Percentiles rank a stretch among this genome's conserved stretches.
Conservation (phyloP, 805 yeast species). For the Yarrowia deformans region DNA sequence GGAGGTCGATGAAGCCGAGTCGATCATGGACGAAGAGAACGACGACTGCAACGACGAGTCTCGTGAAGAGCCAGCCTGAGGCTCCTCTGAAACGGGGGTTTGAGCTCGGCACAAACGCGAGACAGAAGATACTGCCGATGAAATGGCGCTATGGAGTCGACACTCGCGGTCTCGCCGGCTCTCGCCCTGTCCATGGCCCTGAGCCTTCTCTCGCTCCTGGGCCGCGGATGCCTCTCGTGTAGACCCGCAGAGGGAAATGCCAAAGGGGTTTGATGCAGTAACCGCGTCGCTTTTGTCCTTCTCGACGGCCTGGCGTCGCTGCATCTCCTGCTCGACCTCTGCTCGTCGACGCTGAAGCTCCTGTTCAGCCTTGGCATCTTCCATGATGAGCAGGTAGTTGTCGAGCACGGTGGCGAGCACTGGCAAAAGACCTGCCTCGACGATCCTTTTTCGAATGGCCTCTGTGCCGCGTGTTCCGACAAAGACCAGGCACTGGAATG, state of each 20-base stretch:
- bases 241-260: constrained; percentile 17
- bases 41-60: constrained; percentile 35
- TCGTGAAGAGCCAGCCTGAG: constrained; percentile 25
- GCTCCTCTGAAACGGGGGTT: constrained; percentile 20
- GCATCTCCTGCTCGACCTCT: constrained; percentile 29
- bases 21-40: constrained; percentile 23
- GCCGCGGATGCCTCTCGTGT: constrained; percentile 1
- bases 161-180: constrained; percentile 17
- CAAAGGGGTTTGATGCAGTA: constrained; percentile 15
- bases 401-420: constrained; percentile 90
- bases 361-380: constrained; percentile 35
- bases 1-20: constrained; percentile 19
- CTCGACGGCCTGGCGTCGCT: constrained; percentile 13
- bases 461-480: constrained; percentile 95
- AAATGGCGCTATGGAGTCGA: constrained; percentile 27
- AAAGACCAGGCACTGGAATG: constrained; percentile 89
- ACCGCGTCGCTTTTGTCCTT: constrained; percentile 8
- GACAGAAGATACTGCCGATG: constrained; percentile 31
- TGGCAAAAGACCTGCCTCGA: constrained; percentile 90
- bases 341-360: constrained; percentile 36
- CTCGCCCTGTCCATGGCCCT: not conserved
- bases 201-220: constrained; percentile 5
- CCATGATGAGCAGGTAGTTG: constrained; percentile 62
- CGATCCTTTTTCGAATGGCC: constrained; percentile 80
- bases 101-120: constrained; percentile 27